These are phyloP conservation scores for Auxenochlorella pyrenoidosa DNA, from an alignment of 139 green algal species.

Conservation along the genomic window DNA sequence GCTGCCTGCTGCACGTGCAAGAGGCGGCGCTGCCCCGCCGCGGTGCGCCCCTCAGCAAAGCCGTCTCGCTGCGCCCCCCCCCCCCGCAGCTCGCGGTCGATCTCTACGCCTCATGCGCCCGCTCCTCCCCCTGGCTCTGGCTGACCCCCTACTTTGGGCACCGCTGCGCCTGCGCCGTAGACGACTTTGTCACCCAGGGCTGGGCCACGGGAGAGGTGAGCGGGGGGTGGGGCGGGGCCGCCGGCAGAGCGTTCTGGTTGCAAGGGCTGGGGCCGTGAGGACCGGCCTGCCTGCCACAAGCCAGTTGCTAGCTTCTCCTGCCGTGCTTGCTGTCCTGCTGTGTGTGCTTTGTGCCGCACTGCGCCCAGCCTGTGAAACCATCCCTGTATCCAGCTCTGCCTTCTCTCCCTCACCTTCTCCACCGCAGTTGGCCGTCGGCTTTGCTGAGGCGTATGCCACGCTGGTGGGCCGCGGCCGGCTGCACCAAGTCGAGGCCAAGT, in stretches of 20 bases:
- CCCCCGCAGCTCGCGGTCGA: neutral
- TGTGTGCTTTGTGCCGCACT: too few relatives aligned
- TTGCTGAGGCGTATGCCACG: neutral
- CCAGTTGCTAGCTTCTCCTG: too few relatives aligned
- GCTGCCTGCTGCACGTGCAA: neutral
- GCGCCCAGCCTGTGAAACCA: too few relatives aligned
- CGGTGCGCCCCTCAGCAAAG: neutral
- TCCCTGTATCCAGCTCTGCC: too few relatives aligned
- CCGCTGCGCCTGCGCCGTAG: neutral
- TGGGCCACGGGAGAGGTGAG: constrained; percentile 10
- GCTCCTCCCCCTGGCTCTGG: constrained; percentile 26
- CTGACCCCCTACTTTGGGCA: constrained; percentile 18
- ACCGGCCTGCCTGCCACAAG: too few relatives aligned
- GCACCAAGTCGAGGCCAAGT: constrained; percentile 10
- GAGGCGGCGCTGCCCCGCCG: neutral
- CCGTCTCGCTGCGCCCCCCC: neutral
- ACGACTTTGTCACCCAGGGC: constrained; percentile 8
- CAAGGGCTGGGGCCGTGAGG: too few relatives aligned
- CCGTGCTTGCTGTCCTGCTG: neutral
- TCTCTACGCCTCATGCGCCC: constrained; percentile 6
- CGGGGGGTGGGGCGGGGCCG: too few relatives aligned
- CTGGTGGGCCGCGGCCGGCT: neutral
- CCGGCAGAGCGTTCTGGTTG: too few relatives aligned
- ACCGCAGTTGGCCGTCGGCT: constrained; percentile 4
- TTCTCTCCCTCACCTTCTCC: neutral